Evolutionary conservation across 2,329 filamentous ascomycete species (phyloP), one percentile per base, ranked within the genome.

Genomic region (Thielaviopsis populi): DNA sequence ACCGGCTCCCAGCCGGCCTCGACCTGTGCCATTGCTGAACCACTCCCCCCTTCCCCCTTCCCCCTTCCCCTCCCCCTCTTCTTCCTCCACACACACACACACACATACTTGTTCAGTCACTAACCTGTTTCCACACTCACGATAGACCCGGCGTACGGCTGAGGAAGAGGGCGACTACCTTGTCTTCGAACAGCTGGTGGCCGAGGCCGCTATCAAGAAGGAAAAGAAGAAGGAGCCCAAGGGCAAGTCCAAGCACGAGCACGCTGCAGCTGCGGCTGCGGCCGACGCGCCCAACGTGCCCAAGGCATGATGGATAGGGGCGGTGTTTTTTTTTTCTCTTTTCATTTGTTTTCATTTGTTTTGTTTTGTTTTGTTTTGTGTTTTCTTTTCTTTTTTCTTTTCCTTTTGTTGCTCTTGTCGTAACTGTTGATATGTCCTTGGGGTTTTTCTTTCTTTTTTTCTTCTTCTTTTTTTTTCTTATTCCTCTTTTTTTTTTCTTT

Each of bases 161-260:
- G 94, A 99, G 68, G 94, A 99, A 77, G 94, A 99, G 75, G 92
- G 94, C 68, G 94, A 97, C 71, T 97, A 95, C 76, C 95, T 99
- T 83, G 91, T 92, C 17, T 99, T 99, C 69, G 94, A 99, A 74
- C 91, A 97, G 75, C 85, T 99, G 64, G 95, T 99, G 74, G 91
- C 94, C 61, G 94, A 99, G 73, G 92, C 92, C 3, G 91, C 91
- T 65, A 87, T 91, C 63, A 97, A 97, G 82, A 96, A 96, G 76
- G 83, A 88, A 64, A 87, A 90, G 72, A 78, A 79, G 72, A 83
- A 83, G 74, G 76, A 76, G 69, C 80, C 84, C 77, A 78, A 83
- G 67, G 76, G 76, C 69, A 78, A 79, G 69, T 77, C 78, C 68
- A 72, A 78, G 68, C 70, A 73, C 48, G 77, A 75, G 70, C 70